Evolutionary conservation across 768 basidiomycete species (phyloP).

Genomic region (Hygrophorus russula): DNA sequence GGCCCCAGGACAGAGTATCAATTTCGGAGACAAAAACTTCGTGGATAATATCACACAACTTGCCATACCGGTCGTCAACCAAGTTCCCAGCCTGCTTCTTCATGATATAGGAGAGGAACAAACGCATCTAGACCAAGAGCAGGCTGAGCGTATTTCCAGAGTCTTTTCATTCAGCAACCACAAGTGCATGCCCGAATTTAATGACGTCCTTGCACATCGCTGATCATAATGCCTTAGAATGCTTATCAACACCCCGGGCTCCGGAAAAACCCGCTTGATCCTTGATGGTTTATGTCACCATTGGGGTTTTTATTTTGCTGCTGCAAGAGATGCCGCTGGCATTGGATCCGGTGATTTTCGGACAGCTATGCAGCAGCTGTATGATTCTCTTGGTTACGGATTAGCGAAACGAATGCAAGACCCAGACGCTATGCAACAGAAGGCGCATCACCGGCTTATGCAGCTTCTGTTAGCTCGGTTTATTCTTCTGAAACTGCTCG

Average conservation of each 20-base stretch:
- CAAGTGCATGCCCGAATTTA: conserved; percentile 2
- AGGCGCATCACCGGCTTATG: not conserved
- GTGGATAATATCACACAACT: not conserved
- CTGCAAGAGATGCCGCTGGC: conserved; percentile 13
- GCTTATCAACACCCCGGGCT: conserved; percentile 7
- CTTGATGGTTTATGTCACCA: conserved; percentile 6
- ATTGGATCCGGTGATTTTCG: conserved; percentile 7
- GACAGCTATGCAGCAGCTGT: not conserved
- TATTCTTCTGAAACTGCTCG: not conserved
- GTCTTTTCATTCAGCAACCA: conserved; percentile 1
- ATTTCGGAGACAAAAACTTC: not conserved
- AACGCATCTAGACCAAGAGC: not conserved
- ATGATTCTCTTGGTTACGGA: not conserved
- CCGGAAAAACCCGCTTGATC: conserved; percentile 5
- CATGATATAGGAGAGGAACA: conserved; percentile 7
- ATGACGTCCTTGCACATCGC: no score
- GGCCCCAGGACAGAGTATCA: not conserved
- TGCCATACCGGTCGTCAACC: not conserved
- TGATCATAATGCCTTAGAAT: conserved; percentile 2
- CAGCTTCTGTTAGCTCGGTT: conserved; percentile 3
- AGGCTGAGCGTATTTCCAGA: conserved; percentile 1
- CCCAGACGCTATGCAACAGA: not conserved
- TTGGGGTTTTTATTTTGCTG: conserved; percentile 7
- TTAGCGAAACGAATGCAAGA: not conserved
- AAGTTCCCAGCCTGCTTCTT: conserved; percentile 3